Evolutionary conservation across 306 rosid species (phyloP), one percentile per base, ranked within the genome.

Genomic region (Sindora glabra): DNA sequence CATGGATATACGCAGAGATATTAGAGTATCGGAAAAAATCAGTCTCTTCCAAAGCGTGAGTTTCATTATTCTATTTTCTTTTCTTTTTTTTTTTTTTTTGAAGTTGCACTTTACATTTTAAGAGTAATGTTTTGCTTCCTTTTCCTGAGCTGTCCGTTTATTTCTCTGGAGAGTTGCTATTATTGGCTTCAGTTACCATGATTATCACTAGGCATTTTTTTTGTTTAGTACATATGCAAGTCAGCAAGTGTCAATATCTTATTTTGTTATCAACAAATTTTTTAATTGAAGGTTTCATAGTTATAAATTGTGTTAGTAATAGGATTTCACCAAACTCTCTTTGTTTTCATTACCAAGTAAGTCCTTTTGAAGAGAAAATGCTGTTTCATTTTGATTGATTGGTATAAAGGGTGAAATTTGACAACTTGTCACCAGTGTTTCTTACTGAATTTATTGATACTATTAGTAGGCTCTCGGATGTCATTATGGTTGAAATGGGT

Each of bases 1-100:
- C 87, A 57, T 92, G 98, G 98, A 74, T 88, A 60, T 92, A 80
- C 47, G 62, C 96, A 1, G 98, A 92, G 89, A 74, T 69, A 14
- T 80, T 88, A 79, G 94, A 79, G 84, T 78, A 77, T 75, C 77
- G 68, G 59, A 88, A 78, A 69, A 81, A 25, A 39, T 65, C 86
- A 12, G 71, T 68, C 38, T n/a, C 87, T 56, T 55, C 83, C 69
- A 92, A 80, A 86, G 56, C 67, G 98, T 92, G 54, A 83, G 98
- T 78, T 56, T 22, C 5, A 24, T 42, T 36, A n/a, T n/a, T n/a
- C n/a, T n/a, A n/a, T n/a, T n/a, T n/a, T n/a, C n/a, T n/a, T n/a
- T n/a, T n/a, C n/a, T n/a, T n/a, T n/a, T n/a, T n/a, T n/a, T n/a
- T n/a, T n/a, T n/a, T n/a, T n/a, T n/a, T n/a, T n/a, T n/a, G n/a